Evolutionary conservation across 208 protist species (phyloP), one percentile per base, ranked within the genome.

Genomic region (Leishmania guyanensis): DNA sequence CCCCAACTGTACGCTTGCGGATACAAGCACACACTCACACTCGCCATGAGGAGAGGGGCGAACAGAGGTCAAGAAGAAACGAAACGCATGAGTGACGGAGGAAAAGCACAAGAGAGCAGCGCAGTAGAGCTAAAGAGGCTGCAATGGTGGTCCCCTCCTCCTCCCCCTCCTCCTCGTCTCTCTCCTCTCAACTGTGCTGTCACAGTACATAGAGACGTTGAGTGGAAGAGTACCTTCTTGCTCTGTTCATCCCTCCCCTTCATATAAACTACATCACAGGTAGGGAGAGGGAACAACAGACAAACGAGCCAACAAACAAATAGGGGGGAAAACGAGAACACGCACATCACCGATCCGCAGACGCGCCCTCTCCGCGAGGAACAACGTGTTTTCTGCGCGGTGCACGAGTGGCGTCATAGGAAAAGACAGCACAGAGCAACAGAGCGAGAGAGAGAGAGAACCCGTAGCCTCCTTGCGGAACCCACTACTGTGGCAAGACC

Each of bases 261-360:
- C 58, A 29, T 64, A 71, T 71, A 71, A 43, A 71, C 66, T 71
- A 71, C 66, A 71, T 71, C 66, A 50, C 66, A 22, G 48, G 66
- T 71, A 22, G 33, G 36, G 36, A 14, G 20, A 22, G 46, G 17
- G 4, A 29, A 14, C 17, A 17, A 29, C 26, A 16, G 33, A 46
- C 22, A 70, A 33, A 33, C 64, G 36, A 16, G 26, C 64, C 33
- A 5, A 70, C 33, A 70, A 1, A 70, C 65, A 70, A 4, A 70
- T 33, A 70, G 26, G 6, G 26, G 6, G n/a, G 48, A 29, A 16
- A 29, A n/a, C 29, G 20, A 6, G 9, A 33, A 20, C 29, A 6
- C 3, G 33, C 29, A 48, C 48, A 39, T 20, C 68, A 78, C 43
- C 56, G 70, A 36, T 39, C 5, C 12, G 39, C 43, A 16, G 46